These are phyloP conservation scores for Phialophora verrucosa DNA, from an alignment of 2,329 filamentous ascomycete species.

Conservation along the genomic window DNA sequence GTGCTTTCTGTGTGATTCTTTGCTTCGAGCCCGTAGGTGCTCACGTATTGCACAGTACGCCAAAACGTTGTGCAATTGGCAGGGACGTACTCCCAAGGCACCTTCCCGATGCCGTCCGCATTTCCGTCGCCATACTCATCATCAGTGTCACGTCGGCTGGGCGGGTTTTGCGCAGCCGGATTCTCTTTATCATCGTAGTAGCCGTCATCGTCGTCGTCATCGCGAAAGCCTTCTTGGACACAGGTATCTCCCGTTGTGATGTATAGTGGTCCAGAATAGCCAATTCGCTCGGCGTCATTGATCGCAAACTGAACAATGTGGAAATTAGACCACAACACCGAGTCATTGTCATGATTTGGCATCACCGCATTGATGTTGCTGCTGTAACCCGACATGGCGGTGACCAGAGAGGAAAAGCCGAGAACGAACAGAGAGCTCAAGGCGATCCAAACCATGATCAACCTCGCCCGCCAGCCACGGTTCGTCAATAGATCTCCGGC, in stretches of 20 bases:
- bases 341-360: constrained; percentile 37
- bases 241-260: constrained; percentile 22
- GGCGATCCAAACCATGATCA: constrained; percentile 44
- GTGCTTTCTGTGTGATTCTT: constrained; percentile 15
- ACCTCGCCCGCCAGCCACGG: constrained; percentile 34
- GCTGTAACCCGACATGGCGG: constrained; percentile 49
- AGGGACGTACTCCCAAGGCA: constrained; percentile 30
- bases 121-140: constrained; percentile 4
- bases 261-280: constrained; percentile 23
- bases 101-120: constrained; percentile 10
- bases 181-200: not conserved
- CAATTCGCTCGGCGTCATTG: constrained; percentile 32
- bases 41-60: constrained; percentile 31
- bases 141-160: constrained; percentile 2
- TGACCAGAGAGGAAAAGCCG: constrained; percentile 43
- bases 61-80: constrained; percentile 31
- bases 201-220: constrained; percentile 19
- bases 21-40: constrained; percentile 22
- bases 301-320: constrained; percentile 35
- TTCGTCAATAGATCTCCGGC: constrained; percentile 40
- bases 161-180: not conserved
- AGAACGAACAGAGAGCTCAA: constrained; percentile 44
- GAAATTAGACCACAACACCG: constrained; percentile 40
- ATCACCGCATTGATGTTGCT: constrained; percentile 40
- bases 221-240: constrained; percentile 20